phyloP scores from a whole-genome alignment of 1,139 yeast genomes.

The Debaryomyces udenii region DNA sequence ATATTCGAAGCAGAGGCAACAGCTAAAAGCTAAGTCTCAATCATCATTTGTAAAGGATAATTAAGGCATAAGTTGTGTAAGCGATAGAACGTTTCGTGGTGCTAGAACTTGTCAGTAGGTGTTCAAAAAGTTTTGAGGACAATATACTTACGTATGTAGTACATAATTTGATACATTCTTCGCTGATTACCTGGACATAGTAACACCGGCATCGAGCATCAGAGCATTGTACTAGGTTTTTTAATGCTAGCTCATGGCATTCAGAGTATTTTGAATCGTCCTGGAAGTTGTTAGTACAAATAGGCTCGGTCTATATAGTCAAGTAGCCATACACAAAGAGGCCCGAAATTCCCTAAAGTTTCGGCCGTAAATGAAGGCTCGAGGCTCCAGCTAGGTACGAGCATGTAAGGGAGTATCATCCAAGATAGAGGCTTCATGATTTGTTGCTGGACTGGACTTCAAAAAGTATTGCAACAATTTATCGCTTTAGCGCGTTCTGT shows the following conservation, averaged over 20 bases:
- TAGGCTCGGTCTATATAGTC: background rate
- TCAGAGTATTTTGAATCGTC: constrained; percentile 12
- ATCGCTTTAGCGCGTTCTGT: too few relatives aligned
- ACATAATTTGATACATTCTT: constrained; percentile 15
- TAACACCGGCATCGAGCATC: constrained; percentile 15
- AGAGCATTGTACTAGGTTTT: constrained; percentile 9
- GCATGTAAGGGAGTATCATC: too few relatives aligned
- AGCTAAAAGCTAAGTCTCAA: background rate
- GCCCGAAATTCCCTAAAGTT: constrained; percentile 14
- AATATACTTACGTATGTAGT: constrained; percentile 13
- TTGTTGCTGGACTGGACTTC: background rate
- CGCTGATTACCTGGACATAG: constrained; percentile 12
- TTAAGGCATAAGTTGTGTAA: constrained; percentile 7
- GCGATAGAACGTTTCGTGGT: constrained; percentile 16
- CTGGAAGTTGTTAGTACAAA: constrained; percentile 9
- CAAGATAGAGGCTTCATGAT: background rate
- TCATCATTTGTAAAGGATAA: background rate
- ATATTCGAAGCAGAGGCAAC: too few relatives aligned
- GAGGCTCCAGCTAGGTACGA: too few relatives aligned
- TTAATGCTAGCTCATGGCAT: constrained; percentile 14
- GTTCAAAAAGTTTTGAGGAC: background rate
- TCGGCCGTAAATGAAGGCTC: background rate
- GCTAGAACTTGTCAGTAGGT: constrained; percentile 12
- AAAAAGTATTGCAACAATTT: background rate
- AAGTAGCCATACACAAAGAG: constrained; percentile 17